Evolutionary conservation across 2,329 filamentous ascomycete genomes (phyloP).

Genomic region (Lasiodiplodia citricola): DNA sequence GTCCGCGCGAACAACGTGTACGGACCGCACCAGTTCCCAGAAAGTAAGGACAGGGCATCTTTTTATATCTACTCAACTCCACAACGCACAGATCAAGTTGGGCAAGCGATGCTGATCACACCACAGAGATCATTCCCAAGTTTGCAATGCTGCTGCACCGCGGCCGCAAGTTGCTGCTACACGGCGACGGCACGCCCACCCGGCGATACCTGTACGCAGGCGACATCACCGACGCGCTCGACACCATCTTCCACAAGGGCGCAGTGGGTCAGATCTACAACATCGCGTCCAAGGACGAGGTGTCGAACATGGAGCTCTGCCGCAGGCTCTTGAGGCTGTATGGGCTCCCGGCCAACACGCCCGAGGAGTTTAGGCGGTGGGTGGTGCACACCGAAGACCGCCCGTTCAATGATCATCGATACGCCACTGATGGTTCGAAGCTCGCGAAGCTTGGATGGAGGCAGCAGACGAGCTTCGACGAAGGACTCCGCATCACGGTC

Average conservation of each 20-base stretch:
- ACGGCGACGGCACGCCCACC: conserved; percentile 76
- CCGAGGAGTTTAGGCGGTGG: conserved; percentile 63
- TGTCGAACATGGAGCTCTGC: conserved; percentile 75
- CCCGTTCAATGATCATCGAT: conserved; percentile 59
- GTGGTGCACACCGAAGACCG: conserved; percentile 78
- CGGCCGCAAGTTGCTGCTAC: conserved; percentile 70
- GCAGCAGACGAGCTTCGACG: conserved; percentile 42
- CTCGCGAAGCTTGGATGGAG: conserved; percentile 44
- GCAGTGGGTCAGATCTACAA: conserved; percentile 79
- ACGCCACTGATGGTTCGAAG: conserved; percentile 47
- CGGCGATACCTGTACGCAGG: conserved; percentile 78
- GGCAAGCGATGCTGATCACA: conserved; percentile 22
- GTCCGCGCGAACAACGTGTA: conserved; percentile 86
- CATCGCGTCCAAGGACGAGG: conserved; percentile 77
- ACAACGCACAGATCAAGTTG: conserved; percentile 10
- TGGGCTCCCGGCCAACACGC: conserved; percentile 50
- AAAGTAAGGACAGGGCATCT: conserved; percentile 63
- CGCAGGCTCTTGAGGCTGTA: conserved; percentile 68
- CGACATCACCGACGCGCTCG: conserved; percentile 81
- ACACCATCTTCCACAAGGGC: conserved; percentile 82
- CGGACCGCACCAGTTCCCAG: conserved; percentile 81
- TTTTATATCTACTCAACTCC: not conserved
- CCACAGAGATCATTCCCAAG: conserved; percentile 79
- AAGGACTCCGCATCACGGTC: conserved; percentile 44
- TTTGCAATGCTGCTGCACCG: conserved; percentile 76